These are phyloP conservation scores for Hansenula sp. DNA, from an alignment of 1,139 yeast genomes.

Conservation along the genomic window DNA sequence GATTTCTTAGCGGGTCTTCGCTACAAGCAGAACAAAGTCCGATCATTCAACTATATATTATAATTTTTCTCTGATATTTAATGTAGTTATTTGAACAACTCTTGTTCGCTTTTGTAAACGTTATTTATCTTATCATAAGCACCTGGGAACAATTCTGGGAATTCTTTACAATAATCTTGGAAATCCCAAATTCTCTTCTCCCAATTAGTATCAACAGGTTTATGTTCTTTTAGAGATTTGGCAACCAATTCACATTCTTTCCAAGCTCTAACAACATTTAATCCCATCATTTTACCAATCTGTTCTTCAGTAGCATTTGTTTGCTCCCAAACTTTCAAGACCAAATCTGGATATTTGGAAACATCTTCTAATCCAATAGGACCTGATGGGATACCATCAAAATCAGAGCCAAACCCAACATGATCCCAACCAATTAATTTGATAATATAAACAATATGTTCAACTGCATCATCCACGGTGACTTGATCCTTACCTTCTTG, in stretches of 20 bases:
- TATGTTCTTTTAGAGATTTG: slow-evolving; percentile 16
- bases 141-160: slow-evolving; percentile 39
- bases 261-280: slow-evolving; percentile 49
- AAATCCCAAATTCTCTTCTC: slow-evolving; percentile 38
- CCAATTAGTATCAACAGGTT: slow-evolving; percentile 40
- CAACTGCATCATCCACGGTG: slow-evolving; percentile 46
- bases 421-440: slow-evolving; percentile 49
- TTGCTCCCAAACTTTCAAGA: slow-evolving; percentile 36
- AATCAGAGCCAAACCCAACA: slow-evolving; percentile 53
- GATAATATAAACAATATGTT: slow-evolving; percentile 41
- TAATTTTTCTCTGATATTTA: too few relatives aligned
- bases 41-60: too few relatives aligned
- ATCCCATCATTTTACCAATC: slow-evolving; percentile 42
- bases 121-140: slow-evolving; percentile 17
- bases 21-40: too few relatives aligned
- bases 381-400: slow-evolving; percentile 47
- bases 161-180: slow-evolving; percentile 27
- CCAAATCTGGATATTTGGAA: slow-evolving; percentile 48
- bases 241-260: slow-evolving; percentile 38
- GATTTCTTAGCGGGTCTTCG: too few relatives aligned
- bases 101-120: slow-evolving; percentile 7
- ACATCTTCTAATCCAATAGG: slow-evolving; percentile 51
- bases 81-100: too few relatives aligned
- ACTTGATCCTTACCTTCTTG: slow-evolving; percentile 23
- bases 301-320: slow-evolving; percentile 40